Conservation (phyloP, 2,329 filamentous ascomycete species). For the Aspergillus clavatus region DNA sequence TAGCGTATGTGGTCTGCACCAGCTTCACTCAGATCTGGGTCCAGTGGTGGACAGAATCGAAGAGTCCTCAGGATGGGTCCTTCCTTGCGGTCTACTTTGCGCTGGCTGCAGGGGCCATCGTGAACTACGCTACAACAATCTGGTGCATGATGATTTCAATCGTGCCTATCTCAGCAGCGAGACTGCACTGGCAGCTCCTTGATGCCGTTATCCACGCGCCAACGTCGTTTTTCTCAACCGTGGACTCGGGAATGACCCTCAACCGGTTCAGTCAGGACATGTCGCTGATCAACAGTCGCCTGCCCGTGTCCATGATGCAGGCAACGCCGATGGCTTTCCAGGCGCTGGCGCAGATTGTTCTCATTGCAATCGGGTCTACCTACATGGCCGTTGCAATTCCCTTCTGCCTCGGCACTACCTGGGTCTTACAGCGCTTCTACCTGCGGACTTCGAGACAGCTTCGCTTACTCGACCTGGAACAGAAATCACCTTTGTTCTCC, state of each 20-base stretch:
- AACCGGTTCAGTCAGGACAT: conserved; percentile 29
- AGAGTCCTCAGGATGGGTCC: neutral
- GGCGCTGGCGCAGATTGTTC: conserved; percentile 1
- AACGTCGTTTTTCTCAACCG: conserved; percentile 12
- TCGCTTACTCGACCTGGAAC: conserved; percentile 51
- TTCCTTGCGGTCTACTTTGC: neutral
- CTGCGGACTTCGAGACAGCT: conserved; percentile 44
- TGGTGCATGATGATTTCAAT: conserved; percentile 4
- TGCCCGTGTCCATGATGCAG: conserved; percentile 12
- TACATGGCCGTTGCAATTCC: conserved; percentile 32
- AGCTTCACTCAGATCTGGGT: conserved; percentile 41
- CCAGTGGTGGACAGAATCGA: conserved; percentile 24
- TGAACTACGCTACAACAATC: neutral
- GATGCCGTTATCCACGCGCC: conserved; percentile 7
- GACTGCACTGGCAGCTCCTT: conserved; percentile 6
- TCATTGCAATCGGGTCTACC: conserved; percentile 34
- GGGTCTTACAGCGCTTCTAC: conserved; percentile 40
- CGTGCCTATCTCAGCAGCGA: conserved; percentile 1
- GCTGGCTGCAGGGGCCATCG: neutral
- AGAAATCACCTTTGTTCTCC: conserved; percentile 47
- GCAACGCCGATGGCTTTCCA: neutral
- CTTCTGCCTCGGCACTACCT: conserved; percentile 40
- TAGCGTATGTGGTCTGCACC: neutral
- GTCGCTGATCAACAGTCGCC: conserved; percentile 18
- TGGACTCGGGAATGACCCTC: conserved; percentile 9